phyloP scores from a whole-genome alignment of 2,329 filamentous ascomycete species.

The Helotiales sp. region DNA sequence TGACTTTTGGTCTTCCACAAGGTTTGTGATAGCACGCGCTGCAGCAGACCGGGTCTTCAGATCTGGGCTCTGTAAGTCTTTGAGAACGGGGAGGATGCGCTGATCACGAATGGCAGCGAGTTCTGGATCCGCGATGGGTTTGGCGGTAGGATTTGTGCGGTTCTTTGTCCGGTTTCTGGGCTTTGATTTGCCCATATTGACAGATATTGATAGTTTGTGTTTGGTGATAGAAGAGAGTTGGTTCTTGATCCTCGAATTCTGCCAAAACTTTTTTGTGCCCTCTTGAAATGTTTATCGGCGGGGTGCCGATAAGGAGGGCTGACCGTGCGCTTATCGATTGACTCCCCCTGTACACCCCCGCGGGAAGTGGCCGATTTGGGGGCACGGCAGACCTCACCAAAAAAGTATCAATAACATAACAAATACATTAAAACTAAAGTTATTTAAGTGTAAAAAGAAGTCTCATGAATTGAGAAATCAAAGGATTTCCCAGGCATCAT shows the following conservation, averaged over 20 bases:
- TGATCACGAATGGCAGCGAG: constrained; percentile 65
- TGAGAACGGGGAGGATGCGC: constrained; percentile 67
- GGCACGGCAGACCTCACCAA: too few relatives aligned
- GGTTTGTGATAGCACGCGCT: constrained; percentile 63
- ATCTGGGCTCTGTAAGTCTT: constrained; percentile 63
- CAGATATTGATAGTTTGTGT: neutral
- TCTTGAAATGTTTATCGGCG: constrained; percentile 11
- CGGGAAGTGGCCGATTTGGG: too few relatives aligned
- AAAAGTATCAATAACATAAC: too few relatives aligned
- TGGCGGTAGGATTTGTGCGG: constrained; percentile 61
- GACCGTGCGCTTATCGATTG: neutral
- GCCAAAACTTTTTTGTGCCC: constrained; percentile 16
- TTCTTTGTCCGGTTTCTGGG: constrained; percentile 57
- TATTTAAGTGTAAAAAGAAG: too few relatives aligned
- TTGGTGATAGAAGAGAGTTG: constrained; percentile 1
- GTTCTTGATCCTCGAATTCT: constrained; percentile 11
- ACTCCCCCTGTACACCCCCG: too few relatives aligned
- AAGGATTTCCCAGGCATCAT: too few relatives aligned
- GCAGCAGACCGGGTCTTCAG: constrained; percentile 63
- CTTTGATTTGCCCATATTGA: constrained; percentile 61
- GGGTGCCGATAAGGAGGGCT: constrained; percentile 9
- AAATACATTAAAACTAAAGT: too few relatives aligned
- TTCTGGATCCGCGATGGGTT: constrained; percentile 66
- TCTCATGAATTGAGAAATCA: too few relatives aligned
- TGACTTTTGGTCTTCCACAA: constrained; percentile 65